Conservation (phyloP, 495 filamentous ascomycete species). For the Penicillium robsamsonii region DNA sequence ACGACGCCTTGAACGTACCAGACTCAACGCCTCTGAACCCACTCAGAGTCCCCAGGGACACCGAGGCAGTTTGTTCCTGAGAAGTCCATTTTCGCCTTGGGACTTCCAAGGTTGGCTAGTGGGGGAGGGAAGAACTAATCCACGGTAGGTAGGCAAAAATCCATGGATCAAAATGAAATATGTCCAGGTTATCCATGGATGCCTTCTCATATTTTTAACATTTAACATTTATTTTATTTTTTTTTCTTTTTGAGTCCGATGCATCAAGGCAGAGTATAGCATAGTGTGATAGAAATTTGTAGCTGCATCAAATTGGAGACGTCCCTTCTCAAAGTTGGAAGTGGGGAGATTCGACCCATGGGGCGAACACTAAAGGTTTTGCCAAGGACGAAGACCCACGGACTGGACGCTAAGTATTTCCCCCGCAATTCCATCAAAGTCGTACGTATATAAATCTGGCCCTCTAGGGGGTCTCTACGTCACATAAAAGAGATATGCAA, state of each 20-base stretch:
- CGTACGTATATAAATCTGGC: background rate
- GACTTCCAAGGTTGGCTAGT: background rate
- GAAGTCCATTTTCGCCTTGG: constrained; percentile 1
- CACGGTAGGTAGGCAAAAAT: background rate
- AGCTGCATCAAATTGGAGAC: background rate
- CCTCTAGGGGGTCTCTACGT: constrained; percentile 2
- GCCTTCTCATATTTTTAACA: background rate
- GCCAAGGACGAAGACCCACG: background rate
- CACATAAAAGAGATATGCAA: constrained; percentile 7
- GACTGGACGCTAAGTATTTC: background rate
- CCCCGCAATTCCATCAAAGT: constrained; percentile 5
- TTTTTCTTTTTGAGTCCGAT: background rate
- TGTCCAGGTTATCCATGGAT: background rate
- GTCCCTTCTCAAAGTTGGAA: background rate
- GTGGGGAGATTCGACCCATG: background rate
- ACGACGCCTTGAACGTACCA: constrained; percentile 1
- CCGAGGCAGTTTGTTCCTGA: constrained; percentile 5
- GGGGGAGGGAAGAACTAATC: background rate
- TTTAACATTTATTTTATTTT: background rate
- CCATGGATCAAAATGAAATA: background rate
- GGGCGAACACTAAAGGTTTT: background rate
- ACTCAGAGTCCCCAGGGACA: background rate
- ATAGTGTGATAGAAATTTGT: background rate
- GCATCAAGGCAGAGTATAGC: background rate
- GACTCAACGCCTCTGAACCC: background rate